A percentile compares a stretch with the other conserved stretches of the same genome.
These are phyloP conservation scores for Cystobasidium sp. DNA, from an alignment of 1,284 basidiomycete genomes.

Conservation along the genomic window DNA sequence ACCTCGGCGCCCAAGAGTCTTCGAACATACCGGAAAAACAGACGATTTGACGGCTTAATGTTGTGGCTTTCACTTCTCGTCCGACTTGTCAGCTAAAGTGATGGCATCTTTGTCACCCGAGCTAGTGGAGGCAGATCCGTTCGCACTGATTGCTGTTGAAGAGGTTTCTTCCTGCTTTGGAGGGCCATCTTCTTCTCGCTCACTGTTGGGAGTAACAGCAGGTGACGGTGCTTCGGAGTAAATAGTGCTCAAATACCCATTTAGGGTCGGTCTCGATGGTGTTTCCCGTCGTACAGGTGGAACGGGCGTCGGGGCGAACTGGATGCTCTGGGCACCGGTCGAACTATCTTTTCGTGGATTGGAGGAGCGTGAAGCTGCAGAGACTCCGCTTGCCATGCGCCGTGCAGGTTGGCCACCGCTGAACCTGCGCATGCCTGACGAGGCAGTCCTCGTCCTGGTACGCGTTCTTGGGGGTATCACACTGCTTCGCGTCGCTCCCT, in stretches of 20 bases:
- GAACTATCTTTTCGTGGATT: neutral
- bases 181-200: neutral
- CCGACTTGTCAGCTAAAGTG: conserved; percentile 7
- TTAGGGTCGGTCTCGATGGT: conserved; percentile 8
- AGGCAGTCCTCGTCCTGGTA: neutral
- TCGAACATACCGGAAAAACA: too few relatives aligned
- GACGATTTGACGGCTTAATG: too few relatives aligned
- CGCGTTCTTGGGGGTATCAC: neutral
- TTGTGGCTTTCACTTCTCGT: neutral
- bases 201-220: conserved; percentile 13
- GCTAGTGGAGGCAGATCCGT: neutral
- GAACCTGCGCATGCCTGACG: neutral
- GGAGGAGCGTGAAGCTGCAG: neutral
- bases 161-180: neutral
- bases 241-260: conserved; percentile 30
- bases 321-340: neutral
- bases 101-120: conserved; percentile 10
- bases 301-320: neutral
- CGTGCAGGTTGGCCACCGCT: conserved; percentile 2
- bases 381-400: conserved; percentile 10
- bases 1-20: too few relatives aligned
- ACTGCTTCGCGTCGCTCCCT: neutral
- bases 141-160: neutral
- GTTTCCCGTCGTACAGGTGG: neutral
- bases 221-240: conserved; percentile 33